phyloP scores from a whole-genome alignment of 2,329 filamentous ascomycete genomes.

The Trichoderma breve region DNA sequence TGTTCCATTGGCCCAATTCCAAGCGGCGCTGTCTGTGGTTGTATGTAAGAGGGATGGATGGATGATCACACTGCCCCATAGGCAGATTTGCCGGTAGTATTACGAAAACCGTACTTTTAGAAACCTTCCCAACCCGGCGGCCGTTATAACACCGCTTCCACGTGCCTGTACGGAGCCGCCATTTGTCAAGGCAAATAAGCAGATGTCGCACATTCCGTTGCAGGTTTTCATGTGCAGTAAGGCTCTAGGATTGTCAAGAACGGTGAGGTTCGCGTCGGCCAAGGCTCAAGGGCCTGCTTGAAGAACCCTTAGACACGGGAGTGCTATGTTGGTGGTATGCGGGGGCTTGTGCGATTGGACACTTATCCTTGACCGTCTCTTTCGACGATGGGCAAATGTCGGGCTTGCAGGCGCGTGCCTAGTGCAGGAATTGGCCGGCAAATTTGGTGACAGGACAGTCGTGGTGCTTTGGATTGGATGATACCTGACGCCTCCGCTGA shows the following conservation, averaged over 20 bases:
- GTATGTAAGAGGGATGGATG: not conserved
- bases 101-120: not conserved
- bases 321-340: not conserved
- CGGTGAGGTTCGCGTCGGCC: not conserved
- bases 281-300: not conserved
- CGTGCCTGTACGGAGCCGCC: not conserved
- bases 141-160: not conserved
- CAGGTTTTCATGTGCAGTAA: not conserved
- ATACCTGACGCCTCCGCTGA: not conserved
- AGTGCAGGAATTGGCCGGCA: constrained; percentile 1
- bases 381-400: constrained; percentile 2
- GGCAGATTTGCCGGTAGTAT: not conserved
- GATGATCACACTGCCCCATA: not conserved
- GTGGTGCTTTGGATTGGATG: constrained; percentile 1
- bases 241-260: not conserved
- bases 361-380: constrained; percentile 5
- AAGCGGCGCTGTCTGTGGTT: not conserved
- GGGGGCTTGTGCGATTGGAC: constrained; percentile 10
- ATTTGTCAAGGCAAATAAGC: not conserved
- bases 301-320: not conserved
- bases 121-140: not conserved
- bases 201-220: not conserved
- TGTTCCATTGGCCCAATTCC: not conserved
- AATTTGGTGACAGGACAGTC: not conserved
- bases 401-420: not conserved